These are phyloP conservation scores for Corniculantispora saksenae DNA, from an alignment of 2,329 filamentous ascomycete genomes.

Conservation along the genomic window DNA sequence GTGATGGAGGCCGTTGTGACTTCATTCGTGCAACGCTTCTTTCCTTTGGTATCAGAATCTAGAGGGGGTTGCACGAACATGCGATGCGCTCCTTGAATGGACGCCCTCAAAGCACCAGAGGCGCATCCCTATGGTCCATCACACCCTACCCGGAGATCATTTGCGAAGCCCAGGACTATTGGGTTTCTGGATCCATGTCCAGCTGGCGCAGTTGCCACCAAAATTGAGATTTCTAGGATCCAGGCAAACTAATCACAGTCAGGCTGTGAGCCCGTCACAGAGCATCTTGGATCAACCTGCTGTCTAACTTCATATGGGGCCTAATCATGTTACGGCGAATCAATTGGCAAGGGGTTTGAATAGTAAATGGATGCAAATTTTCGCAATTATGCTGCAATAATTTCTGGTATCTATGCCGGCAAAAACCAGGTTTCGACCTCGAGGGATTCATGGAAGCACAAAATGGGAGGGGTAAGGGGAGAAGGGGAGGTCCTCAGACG, in stretches of 20 bases:
- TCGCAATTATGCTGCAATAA: no score
- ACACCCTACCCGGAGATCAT: neutral
- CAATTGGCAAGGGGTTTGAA: no score
- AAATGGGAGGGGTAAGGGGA: neutral
- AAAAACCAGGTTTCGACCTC: neutral
- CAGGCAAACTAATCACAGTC: no score
- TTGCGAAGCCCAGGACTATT: neutral
- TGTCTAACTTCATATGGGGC: no score
- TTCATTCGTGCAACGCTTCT: conserved; percentile 6
- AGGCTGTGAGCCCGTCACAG: no score
- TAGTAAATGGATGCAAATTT: no score
- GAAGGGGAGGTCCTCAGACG: neutral
- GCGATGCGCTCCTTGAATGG: neutral
- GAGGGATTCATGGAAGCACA: neutral
- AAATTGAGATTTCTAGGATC: no score
- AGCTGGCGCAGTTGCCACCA: neutral
- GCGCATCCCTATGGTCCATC: neutral
- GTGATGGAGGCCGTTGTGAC: conserved; percentile 2
- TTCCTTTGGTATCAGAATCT: neutral
- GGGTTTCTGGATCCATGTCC: neutral
- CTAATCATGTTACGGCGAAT: no score
- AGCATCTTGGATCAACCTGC: neutral
- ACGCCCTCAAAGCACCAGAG: neutral
- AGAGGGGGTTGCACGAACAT: conserved; percentile 9
- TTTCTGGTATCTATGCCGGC: neutral